Conservation (phyloP, 2,329 filamentous ascomycete species). For the Fusarium napiforme region DNA sequence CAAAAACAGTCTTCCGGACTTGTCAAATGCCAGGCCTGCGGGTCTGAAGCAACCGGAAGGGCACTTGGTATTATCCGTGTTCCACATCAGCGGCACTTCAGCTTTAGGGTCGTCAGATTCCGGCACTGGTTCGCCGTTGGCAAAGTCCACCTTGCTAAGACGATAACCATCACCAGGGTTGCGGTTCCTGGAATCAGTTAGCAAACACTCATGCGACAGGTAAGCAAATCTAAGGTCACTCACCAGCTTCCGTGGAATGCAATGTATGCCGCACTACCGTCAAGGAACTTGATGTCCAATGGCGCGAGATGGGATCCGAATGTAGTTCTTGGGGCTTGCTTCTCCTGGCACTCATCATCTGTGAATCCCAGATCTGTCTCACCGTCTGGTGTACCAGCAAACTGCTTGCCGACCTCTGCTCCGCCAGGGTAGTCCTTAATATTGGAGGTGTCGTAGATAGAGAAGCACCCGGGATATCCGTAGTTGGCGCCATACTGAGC, state of each 20-base stretch:
- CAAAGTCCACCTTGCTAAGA: conserved; percentile 7
- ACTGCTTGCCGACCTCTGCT: conserved; percentile 5
- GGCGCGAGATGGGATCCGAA: conserved; percentile 12
- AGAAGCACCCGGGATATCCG: conserved; percentile 13
- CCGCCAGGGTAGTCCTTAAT: neutral
- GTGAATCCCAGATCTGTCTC: conserved; percentile 12
- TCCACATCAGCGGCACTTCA: conserved; percentile 14
- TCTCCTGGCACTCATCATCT: conserved; percentile 9
- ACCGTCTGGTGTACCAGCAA: neutral
- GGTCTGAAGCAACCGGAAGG: conserved; percentile 9
- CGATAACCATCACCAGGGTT: conserved; percentile 14
- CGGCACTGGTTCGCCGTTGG: neutral
- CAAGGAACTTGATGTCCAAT: conserved; percentile 3
- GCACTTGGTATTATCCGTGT: neutral
- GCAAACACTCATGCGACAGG: fast-evolving
- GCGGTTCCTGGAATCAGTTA: neutral
- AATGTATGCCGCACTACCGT: conserved; percentile 6
- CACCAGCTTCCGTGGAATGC: conserved; percentile 13
- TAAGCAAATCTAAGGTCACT: neutral
- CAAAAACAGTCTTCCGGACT: neutral
- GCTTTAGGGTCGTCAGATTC: neutral
- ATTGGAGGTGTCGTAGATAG: conserved; percentile 2
- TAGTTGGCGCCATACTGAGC: conserved; percentile 3
- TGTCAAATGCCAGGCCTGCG: neutral
- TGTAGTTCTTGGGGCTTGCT: neutral